Conservation (phyloP, 108 stramenopile genomes). For the Conticribra guillardii region DNA sequence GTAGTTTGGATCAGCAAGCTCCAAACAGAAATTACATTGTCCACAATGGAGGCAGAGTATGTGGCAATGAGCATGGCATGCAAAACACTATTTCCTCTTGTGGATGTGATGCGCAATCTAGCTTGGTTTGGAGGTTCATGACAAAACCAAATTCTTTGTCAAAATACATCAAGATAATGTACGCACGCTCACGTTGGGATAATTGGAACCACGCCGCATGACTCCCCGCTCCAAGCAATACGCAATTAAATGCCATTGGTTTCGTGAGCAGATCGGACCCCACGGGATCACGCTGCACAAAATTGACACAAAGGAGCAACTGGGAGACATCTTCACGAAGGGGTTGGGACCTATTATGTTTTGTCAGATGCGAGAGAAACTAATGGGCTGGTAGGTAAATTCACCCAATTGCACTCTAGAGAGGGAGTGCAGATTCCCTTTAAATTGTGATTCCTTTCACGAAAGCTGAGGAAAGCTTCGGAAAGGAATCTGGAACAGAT, state of each 20-base stretch:
- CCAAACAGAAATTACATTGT: slow-evolving; percentile 56
- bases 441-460: no score
- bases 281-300: slow-evolving; percentile 19
- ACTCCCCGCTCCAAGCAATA: slow-evolving; percentile 49
- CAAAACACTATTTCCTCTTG: slow-evolving; percentile 45
- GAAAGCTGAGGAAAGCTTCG: no score
- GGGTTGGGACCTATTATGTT: slow-evolving; percentile 8
- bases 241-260: slow-evolving; percentile 46
- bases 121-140: not conserved
- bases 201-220: slow-evolving; percentile 21
- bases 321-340: slow-evolving; percentile 57
- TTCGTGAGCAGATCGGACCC: slow-evolving; percentile 14
- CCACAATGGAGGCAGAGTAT: slow-evolving; percentile 65
- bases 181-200: slow-evolving; percentile 48
- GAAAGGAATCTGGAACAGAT: no score
- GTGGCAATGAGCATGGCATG: slow-evolving; percentile 43
- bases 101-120: slow-evolving; percentile 17
- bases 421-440: no score
- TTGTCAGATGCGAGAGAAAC: slow-evolving; percentile 7
- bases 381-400: slow-evolving; percentile 38
- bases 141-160: slow-evolving; percentile 24
- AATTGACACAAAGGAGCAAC: slow-evolving; percentile 26
- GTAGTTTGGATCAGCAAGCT: slow-evolving; percentile 56
- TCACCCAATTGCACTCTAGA: no score
- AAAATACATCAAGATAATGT: slow-evolving; percentile 61